Base-by-base conservation (phyloP, 169 alveolate genomes). In the Plasmodium relictum region DNA sequence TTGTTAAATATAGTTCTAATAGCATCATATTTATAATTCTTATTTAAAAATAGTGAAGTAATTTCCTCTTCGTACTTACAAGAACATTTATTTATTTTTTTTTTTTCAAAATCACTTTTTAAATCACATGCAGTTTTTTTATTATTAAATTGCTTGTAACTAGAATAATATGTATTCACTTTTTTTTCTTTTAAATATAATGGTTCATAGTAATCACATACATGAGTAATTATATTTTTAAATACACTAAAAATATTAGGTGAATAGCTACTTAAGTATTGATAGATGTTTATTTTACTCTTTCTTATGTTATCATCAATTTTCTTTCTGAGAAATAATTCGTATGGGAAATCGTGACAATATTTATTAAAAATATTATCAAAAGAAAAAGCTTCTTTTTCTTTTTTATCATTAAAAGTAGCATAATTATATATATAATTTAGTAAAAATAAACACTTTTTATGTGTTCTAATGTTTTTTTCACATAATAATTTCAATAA, bases 21-120 rank as follows among this genome's bases (percentile, higher is more conserved):
- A 22, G 66, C 37, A 10, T 18, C 37, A n/a, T 66, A 83, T 37
- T 83, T 83, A 61, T 83, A 83, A 12, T 71, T 71, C 14, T 72
- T 58, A 31, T 83, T 83, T 45, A 83, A 71, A 72, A 68, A 83
- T 61, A 83, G 16, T 0, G 73, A 3, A 10, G 91, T 83, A 37
- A 83, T 83, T 58, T 83, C 91, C 54, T 83, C 91, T 22, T 83
- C 91, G 14, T 83, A 83, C 39, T 4, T 66, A 62, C 91, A 83
- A 24, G 24, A 39, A 52, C 91, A 83, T 69, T 26, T 18, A 10
- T 41, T 14, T 61, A 26, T 54, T 10, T 16, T 18, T 12, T 10
- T 22, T 18, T 54, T 24, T 58, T 39, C 41, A n/a, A 8, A 26
- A 10, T 10, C 2, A 6, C 26, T 42, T 44, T n/a, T 8, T 18